Base-by-base conservation (phyloP, 2,329 filamentous ascomycete species). In the Aspergillus udagawae region DNA sequence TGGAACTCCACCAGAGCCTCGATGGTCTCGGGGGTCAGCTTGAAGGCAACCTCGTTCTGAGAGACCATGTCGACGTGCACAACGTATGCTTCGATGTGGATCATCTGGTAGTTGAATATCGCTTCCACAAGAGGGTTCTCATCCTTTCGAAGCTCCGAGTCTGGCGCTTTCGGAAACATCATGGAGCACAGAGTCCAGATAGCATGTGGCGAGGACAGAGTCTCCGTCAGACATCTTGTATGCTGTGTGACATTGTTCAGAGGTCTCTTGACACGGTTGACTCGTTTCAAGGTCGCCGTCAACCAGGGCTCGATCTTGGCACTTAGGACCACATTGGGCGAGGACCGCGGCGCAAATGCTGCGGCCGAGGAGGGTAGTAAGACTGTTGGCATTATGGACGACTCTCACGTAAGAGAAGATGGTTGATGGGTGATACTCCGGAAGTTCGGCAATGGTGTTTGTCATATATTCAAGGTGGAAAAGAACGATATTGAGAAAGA, bases 1-100 rank as follows among this genome's bases (percentile, higher is more conserved):
- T 99, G 94, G 76, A 96, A 96, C 74, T 96, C 91, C 73, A 96
- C 88, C 63, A 99, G 85, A 53, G 90, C 80, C 70, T 96, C 92
- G 78, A 99, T 99, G 60, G 92, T 92, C 73, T 97, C 94, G 57
- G 88, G 85, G 25, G 92, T 97, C 70, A 99, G 84, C 84, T 99
- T 99, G 84, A 92, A 97, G 65, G 92, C 94, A 70, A 99, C 92
- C 80, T 97, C 94, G 74, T 96, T 94, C 77, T 92, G 89, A 69
- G 95, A 86, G 59, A 99, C 93, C 92, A 97, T 96, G 80, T 99
- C 94, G 76, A 99, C 92, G 76, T 97, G 93, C 60, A 99, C 94
- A 67, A 97, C 93, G 75, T 99, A 99, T 53, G 94, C 94, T 79
- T 97, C 92, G 67, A 97, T 81, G 74, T 97, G 91, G 70, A 97